Evolutionary conservation across 129 eudicot genomes (phyloP).

Genomic region (Solidago caesia): DNA sequence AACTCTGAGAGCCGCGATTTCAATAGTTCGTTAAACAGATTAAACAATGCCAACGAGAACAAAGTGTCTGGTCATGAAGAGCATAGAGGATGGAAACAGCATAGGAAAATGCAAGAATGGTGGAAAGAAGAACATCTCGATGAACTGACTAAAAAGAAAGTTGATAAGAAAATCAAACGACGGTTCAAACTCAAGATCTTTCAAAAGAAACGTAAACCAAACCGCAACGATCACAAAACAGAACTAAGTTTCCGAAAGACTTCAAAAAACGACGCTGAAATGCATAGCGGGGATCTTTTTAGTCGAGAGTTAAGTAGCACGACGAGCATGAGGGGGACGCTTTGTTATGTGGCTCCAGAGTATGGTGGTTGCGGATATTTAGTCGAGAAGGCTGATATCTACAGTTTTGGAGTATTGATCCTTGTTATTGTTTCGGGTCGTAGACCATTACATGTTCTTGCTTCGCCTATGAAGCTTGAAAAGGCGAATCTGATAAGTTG

Average conservation of each 20-base stretch:
- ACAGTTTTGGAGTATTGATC: conserved; percentile 84
- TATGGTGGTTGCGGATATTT: conserved; percentile 69
- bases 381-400: conserved; percentile 85
- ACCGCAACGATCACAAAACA: conserved; percentile 19
- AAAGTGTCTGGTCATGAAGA: conserved; percentile 31
- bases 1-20: conserved; percentile 34
- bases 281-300: conserved; percentile 84
- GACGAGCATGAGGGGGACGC: conserved; percentile 96
- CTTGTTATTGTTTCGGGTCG: conserved; percentile 90
- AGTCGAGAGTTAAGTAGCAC: conserved; percentile 97
- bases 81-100: conserved; percentile 40
- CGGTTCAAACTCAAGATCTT: conserved; percentile 43
- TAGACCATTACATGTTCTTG: conserved; percentile 85
- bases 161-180: conserved; percentile 44
- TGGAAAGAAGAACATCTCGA: conserved; percentile 94
- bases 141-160: conserved; percentile 53
- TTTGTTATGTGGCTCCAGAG: conserved; percentile 94
- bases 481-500: conserved; percentile 93
- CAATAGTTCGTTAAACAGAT: conserved; percentile 24
- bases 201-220: conserved; percentile 31
- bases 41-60: conserved; percentile 34
- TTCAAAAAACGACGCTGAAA: conserved; percentile 59
- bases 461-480: conserved; percentile 97
- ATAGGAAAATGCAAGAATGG: conserved; percentile 91
- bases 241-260: conserved; percentile 71